A percentile compares a stretch with the other conserved stretches of the same genome.
Conservation (phyloP, 2,329 filamentous ascomycete species). For the Pseudocercospora vitis region DNA sequence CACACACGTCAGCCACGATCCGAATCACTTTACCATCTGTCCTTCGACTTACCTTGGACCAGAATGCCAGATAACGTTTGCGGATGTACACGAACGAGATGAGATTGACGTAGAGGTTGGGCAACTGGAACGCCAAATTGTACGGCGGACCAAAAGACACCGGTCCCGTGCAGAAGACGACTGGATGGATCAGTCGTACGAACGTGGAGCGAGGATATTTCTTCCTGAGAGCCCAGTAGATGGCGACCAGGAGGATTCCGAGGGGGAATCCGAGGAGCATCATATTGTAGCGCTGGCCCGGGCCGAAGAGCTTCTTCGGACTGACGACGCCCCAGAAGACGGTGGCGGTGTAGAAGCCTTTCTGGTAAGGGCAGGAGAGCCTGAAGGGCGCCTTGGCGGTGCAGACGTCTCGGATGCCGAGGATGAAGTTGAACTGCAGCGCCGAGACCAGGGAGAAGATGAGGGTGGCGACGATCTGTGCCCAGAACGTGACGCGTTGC, state of each 20-base stretch:
- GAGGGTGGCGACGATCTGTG: slow-evolving; percentile 72
- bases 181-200: slow-evolving; percentile 8
- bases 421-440: slow-evolving; percentile 46
- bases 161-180: slow-evolving; percentile 12
- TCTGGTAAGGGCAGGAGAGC: slow-evolving; percentile 10
- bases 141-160: slow-evolving; percentile 12
- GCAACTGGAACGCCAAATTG: slow-evolving; percentile 12
- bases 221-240: slow-evolving; percentile 10
- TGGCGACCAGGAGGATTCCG: slow-evolving; percentile 8
- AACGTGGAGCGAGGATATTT: slow-evolving; percentile 8
- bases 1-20: background rate
- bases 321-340: slow-evolving; percentile 10
- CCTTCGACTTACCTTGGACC: slow-evolving; percentile 11
- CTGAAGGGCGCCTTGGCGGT: slow-evolving; percentile 8
- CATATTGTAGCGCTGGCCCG: slow-evolving; percentile 11
- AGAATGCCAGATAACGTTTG: slow-evolving; percentile 14
- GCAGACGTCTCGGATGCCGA: slow-evolving; percentile 10
- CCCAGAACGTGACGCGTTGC: slow-evolving; percentile 69
- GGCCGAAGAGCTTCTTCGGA: slow-evolving; percentile 13
- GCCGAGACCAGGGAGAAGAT: slow-evolving; percentile 65
- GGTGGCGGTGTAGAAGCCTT: slow-evolving; percentile 10
- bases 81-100: slow-evolving; percentile 13
- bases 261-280: slow-evolving; percentile 14
- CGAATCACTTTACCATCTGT: background rate
- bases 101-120: slow-evolving; percentile 12